Evolutionary conservation across 1,284 basidiomycete genomes (phyloP).

Genomic region (Laetiporus sulphureus): DNA sequence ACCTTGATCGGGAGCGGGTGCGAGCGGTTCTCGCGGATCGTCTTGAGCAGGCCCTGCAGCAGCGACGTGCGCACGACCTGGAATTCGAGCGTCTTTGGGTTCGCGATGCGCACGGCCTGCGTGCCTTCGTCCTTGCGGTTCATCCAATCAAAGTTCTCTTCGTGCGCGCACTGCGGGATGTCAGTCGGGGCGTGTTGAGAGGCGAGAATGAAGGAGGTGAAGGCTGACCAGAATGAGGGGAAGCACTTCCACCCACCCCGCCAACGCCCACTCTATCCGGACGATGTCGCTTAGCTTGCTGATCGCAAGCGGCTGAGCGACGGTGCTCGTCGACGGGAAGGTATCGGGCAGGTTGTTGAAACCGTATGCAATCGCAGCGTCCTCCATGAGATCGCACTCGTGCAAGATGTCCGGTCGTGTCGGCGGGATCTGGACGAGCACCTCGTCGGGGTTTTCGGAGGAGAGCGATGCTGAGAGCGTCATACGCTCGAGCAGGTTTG

Average conservation of each 20-base stretch:
- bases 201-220: background rate
- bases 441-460: constrained; percentile 49
- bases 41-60: constrained; percentile 94
- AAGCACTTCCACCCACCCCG: constrained; percentile 94
- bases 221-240: constrained; percentile 84
- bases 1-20: constrained; percentile 89
- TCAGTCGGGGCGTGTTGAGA: background rate
- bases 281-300: constrained; percentile 91
- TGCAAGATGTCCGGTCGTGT: constrained; percentile 97
- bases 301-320: constrained; percentile 87
- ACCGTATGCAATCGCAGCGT: constrained; percentile 95
- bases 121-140: constrained; percentile 81
- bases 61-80: constrained; percentile 96
- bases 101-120: constrained; percentile 85
- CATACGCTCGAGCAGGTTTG: constrained; percentile 73
- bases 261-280: constrained; percentile 85
- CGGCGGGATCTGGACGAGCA: constrained; percentile 77
- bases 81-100: constrained; percentile 97
- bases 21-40: constrained; percentile 92
- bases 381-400: constrained; percentile 98
- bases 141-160: constrained; percentile 95
- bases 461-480: constrained; percentile 50
- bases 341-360: constrained; percentile 94
- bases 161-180: constrained; percentile 79
- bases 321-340: constrained; percentile 93